phyloP scores from a whole-genome alignment of 306 rosid genomes.

The Rosa multiflora region DNA sequence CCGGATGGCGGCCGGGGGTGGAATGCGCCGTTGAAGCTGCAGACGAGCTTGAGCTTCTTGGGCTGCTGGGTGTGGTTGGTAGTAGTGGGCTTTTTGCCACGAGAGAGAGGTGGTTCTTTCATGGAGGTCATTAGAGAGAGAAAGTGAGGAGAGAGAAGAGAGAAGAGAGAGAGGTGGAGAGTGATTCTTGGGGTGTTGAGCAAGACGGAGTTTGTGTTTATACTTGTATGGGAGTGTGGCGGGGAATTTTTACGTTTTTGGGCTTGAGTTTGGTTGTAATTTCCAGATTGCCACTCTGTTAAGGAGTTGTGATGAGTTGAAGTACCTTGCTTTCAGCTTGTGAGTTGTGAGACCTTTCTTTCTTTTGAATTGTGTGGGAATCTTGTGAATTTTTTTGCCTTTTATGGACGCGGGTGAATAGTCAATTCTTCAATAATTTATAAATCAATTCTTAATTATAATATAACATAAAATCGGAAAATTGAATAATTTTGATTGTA shows the following conservation, averaged over 20 bases:
- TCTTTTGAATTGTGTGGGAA: background rate
- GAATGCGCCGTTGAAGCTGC: conserved; percentile 33
- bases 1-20: conserved; percentile 17
- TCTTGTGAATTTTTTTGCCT: background rate
- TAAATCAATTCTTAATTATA: too few relatives aligned
- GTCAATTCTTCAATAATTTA: background rate
- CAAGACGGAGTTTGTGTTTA: background rate
- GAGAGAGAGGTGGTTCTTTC: conserved; percentile 26
- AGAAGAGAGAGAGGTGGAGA: background rate
- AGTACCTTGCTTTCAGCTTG: background rate
- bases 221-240: background rate
- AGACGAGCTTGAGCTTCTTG: conserved; percentile 30
- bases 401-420: background rate
- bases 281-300: conserved; percentile 13
- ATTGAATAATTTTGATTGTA: too few relatives aligned
- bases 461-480: too few relatives aligned
- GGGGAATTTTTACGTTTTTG: background rate
- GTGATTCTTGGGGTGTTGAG: background rate
- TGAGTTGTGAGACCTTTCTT: background rate
- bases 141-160: background rate
- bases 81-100: conserved; percentile 16
- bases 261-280: background rate
- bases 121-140: conserved; percentile 13
- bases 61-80: background rate
- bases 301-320: background rate